Percentiles rank a stretch among this genome's conserved stretches.
Conservation (phyloP, 2,329 filamentous ascomycete genomes). For the Fusarium dimerum region DNA sequence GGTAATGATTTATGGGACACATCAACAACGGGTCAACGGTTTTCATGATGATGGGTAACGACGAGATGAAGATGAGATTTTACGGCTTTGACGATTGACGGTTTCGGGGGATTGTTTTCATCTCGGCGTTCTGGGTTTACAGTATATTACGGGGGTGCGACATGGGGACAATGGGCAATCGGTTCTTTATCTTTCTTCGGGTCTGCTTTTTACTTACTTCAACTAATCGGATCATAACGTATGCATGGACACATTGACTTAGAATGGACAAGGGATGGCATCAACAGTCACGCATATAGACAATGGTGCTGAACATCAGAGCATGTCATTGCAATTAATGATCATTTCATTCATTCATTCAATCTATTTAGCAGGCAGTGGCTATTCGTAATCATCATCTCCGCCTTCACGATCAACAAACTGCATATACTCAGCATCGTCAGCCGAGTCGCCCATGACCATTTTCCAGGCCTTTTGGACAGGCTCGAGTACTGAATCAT, state of each 20-base stretch:
- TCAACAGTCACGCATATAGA: neutral
- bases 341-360: neutral
- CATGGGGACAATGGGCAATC: neutral
- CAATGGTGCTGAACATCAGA: neutral
- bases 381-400: slow-evolving; percentile 52
- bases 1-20: neutral
- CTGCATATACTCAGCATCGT: slow-evolving; percentile 64
- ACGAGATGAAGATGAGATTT: neutral
- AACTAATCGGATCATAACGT: neutral
- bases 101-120: slow-evolving; percentile 1
- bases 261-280: neutral
- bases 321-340: neutral
- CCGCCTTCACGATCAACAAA: slow-evolving; percentile 74
- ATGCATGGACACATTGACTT: neutral
- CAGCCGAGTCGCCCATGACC: slow-evolving; percentile 54
- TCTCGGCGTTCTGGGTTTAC: slow-evolving; percentile 8
- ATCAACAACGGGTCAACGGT: neutral
- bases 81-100: neutral
- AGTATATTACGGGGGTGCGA: neutral
- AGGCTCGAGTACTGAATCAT: slow-evolving; percentile 66
- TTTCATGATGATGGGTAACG: neutral
- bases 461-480: slow-evolving; percentile 72
- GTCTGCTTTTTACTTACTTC: too few species aligned
- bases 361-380: neutral
- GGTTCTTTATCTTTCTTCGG: too few species aligned